Evolutionary conservation across 306 rosid species (phyloP).

Genomic region (Boehmeria nivea): DNA sequence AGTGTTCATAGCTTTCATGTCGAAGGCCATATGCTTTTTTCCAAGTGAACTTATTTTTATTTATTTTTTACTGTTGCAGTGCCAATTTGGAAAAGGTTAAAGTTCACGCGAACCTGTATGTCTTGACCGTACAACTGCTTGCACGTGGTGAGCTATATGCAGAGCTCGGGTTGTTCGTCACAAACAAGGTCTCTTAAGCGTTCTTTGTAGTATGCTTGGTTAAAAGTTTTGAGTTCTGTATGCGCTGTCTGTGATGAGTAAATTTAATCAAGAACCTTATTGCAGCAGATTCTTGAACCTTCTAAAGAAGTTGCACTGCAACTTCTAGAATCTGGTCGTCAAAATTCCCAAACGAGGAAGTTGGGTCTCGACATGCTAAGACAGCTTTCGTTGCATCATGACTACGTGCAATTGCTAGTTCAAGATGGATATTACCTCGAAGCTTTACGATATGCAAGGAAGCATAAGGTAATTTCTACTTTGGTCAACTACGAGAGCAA

Average conservation of each 20-base stretch:
- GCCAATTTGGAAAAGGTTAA: conserved; percentile 71
- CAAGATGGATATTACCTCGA: conserved; percentile 92
- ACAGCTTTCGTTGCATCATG: conserved; percentile 83
- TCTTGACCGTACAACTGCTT: conserved; percentile 66
- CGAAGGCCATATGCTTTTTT: conserved; percentile 1
- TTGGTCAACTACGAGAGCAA: not conserved
- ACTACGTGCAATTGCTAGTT: conserved; percentile 69
- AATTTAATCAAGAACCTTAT: conserved; percentile 15
- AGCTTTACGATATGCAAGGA: conserved; percentile 77
- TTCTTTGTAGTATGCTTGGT: not conserved
- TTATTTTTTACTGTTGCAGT: conserved; percentile 41
- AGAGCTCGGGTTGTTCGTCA: conserved; percentile 76
- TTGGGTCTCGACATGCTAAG: conserved; percentile 95
- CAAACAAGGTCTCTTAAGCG: conserved; percentile 59
- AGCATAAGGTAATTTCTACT: conserved; percentile 55
- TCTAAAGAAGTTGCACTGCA: conserved; percentile 92
- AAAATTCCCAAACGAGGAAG: conserved; percentile 63
- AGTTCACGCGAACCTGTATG: conserved; percentile 58
- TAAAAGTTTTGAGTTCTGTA: not conserved
- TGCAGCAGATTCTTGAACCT: conserved; percentile 77
- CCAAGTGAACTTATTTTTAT: not conserved
- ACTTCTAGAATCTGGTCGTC: conserved; percentile 86
- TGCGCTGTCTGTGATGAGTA: not conserved
- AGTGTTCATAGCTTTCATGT: too few relatives aligned
- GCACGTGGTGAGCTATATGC: conserved; percentile 73